Evolutionary conservation across 345 rosid species (phyloP).

Genomic region (Tarenaya hassleriana): DNA sequence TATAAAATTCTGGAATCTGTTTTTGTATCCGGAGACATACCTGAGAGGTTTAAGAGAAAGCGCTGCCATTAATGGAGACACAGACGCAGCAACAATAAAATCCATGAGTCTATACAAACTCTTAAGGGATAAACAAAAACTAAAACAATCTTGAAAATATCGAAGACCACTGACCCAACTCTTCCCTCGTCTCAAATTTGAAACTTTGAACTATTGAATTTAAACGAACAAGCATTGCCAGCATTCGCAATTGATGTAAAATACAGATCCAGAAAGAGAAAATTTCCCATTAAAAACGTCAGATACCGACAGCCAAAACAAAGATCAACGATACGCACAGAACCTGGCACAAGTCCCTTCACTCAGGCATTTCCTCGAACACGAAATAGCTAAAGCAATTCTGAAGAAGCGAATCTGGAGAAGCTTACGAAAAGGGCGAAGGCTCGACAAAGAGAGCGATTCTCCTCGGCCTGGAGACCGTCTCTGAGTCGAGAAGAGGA

Average conservation of each 20-base stretch:
- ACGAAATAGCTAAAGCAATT: not conserved
- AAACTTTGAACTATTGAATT: slow-evolving; percentile 5
- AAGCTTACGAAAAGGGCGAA: slow-evolving; percentile 90
- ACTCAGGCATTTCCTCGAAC: slow-evolving; percentile 29
- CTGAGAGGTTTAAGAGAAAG: slow-evolving; percentile 46
- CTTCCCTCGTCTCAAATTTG: slow-evolving; percentile 7
- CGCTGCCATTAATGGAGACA: not conserved
- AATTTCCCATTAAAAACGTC: not conserved
- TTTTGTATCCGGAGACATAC: slow-evolving; percentile 93
- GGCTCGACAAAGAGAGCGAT: slow-evolving; percentile 97
- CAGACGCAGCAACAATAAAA: not conserved
- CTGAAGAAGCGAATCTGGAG: not conserved
- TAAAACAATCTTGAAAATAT: not conserved
- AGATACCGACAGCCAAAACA: no score
- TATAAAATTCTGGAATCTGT: slow-evolving; percentile 95
- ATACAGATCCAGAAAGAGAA: not conserved
- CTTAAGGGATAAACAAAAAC: not conserved
- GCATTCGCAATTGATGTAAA: not conserved
- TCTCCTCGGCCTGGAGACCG: slow-evolving; percentile 53
- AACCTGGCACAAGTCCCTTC: not conserved
- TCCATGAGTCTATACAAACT: not conserved
- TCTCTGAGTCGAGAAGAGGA: slow-evolving; percentile 46
- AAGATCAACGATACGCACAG: not conserved
- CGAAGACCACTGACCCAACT: slow-evolving; percentile 2
- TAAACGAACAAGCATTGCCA: not conserved